phyloP scores from a whole-genome alignment of 1,284 basidiomycete species.

The Puccinia hordei region DNA sequence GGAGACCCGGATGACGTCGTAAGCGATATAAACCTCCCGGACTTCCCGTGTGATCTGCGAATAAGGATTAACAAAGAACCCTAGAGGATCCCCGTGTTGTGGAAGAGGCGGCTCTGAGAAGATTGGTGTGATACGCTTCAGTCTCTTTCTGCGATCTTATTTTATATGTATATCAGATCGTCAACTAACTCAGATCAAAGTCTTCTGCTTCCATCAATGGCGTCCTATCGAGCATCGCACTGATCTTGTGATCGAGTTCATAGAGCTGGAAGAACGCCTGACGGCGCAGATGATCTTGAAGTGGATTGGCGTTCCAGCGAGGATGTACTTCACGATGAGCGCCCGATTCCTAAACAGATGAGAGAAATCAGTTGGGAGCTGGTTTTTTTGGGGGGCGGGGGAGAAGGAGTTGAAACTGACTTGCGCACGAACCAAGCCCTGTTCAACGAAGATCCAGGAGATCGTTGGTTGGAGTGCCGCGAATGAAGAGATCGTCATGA shows the following conservation, averaged over 20 bases:
- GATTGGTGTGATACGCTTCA: no score
- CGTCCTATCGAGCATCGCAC: not conserved
- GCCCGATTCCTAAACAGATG: constrained; percentile 25
- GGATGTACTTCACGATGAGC: constrained; percentile 40
- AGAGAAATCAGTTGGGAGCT: not conserved
- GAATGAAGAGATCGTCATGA: constrained; percentile 4
- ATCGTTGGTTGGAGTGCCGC: not conserved
- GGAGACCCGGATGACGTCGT: not conserved
- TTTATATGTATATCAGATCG: not conserved
- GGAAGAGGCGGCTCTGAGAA: not conserved
- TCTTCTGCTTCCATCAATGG: constrained; percentile 19
- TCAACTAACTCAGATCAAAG: constrained; percentile 29
- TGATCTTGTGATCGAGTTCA: not conserved
- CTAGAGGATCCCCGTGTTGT: not conserved
- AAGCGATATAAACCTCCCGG: not conserved
- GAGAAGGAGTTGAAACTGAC: not conserved
- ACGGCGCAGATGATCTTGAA: constrained; percentile 37
- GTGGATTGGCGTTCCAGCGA: constrained; percentile 27
- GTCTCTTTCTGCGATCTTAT: not conserved
- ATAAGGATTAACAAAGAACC: constrained; percentile 27
- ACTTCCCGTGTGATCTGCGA: not conserved
- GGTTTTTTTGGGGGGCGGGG: not conserved
- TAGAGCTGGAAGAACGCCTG: constrained; percentile 40
- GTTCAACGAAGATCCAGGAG: constrained; percentile 18
- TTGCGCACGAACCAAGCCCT: constrained; percentile 24